Conservation (phyloP, 306 rosid genomes). For the Crotalaria pallida region DNA sequence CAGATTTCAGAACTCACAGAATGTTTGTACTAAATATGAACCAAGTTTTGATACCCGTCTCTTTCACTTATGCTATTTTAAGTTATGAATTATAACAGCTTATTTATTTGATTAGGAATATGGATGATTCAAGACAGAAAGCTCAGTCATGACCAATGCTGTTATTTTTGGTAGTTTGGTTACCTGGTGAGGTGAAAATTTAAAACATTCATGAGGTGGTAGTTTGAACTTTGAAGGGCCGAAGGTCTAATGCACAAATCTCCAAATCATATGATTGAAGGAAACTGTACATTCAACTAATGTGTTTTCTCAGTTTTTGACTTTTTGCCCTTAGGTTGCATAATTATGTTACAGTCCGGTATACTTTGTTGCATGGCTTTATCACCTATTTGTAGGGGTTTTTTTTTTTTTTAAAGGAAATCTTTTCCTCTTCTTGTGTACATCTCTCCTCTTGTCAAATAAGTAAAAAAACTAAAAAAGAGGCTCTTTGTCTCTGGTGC, state of each 20-base stretch:
- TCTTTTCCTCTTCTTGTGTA: no score
- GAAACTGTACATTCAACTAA: neutral
- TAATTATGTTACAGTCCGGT: neutral
- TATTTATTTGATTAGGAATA: slow-evolving; percentile 22
- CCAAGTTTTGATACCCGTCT: no score
- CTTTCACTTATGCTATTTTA: no score
- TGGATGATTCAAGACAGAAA: slow-evolving; percentile 20
- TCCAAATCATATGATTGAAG: neutral
- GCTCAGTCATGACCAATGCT: slow-evolving; percentile 12
- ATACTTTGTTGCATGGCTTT: no score
- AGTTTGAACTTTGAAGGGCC: neutral
- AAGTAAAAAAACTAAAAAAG: no score
- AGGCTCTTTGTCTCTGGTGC: neutral
- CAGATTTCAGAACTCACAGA: no score
- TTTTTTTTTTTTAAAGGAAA: no score
- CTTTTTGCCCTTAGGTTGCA: neutral
- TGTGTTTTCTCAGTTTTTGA: neutral
- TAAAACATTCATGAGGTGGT: neutral
- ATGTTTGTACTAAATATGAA: no score
- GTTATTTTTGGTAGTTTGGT: slow-evolving; percentile 12
- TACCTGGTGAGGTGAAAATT: slow-evolving; percentile 4
- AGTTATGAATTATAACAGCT: neutral
- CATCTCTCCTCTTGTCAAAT: no score
- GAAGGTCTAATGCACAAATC: neutral
- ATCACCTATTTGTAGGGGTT: no score